A percentile compares a stretch with the other conserved stretches of the same genome.
Conservation (phyloP, 495 filamentous ascomycete genomes). For the Apiosordaria backusii region DNA sequence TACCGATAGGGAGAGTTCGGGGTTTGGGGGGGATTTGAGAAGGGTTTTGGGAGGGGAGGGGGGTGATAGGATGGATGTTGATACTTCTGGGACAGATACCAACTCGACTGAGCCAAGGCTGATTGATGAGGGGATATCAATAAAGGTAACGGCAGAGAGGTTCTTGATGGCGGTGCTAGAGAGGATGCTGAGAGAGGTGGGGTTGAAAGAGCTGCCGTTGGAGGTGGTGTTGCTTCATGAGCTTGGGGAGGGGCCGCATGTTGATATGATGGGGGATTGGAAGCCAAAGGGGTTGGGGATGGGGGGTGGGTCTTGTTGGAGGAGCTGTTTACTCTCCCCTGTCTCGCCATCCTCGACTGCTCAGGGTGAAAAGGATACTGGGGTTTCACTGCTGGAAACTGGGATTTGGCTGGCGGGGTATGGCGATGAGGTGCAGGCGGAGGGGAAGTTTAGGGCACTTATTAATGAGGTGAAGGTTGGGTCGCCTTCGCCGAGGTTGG, state of each 20-base stretch:
- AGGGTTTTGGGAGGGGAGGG: neutral
- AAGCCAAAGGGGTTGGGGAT: neutral
- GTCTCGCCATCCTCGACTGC: neutral
- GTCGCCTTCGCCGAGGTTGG: neutral
- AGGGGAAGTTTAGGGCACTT: neutral
- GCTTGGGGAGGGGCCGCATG: neutral
- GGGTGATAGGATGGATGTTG: neutral
- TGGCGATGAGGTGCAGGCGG: neutral
- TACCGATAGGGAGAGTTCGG: neutral
- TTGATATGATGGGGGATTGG: neutral
- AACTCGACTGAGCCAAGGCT: neutral
- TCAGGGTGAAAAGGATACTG: neutral
- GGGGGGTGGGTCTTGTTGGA: neutral
- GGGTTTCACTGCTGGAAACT: neutral
- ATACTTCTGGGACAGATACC: neutral
- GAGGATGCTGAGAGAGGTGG: neutral
- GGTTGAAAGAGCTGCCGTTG: neutral
- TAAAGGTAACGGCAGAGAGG: conserved; percentile 3
- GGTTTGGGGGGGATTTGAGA: neutral
- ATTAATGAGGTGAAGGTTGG: neutral
- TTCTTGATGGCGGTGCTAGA: conserved; percentile 9
- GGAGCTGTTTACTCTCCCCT: neutral
- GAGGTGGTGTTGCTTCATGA: neutral
- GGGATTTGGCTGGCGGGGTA: neutral
- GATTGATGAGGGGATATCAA: neutral